A percentile compares a stretch with the other conserved stretches of the same genome.
Evolutionary conservation across 768 basidiomycete genomes (phyloP).

Genomic region (Pleurotus eryngii): DNA sequence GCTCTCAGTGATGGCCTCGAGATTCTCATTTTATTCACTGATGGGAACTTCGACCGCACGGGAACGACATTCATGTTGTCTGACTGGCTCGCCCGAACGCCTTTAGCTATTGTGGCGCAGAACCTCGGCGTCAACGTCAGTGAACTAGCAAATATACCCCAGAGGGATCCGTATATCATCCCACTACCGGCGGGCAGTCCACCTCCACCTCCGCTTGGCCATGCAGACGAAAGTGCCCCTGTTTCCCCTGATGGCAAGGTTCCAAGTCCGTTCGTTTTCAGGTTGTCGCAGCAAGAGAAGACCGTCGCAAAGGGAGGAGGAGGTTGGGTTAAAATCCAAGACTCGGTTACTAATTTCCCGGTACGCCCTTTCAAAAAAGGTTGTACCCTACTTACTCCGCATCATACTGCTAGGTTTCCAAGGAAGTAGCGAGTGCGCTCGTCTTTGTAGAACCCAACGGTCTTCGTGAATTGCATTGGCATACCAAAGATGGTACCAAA

Average conservation of each 20-base stretch:
- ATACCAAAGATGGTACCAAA: conserved; percentile 11
- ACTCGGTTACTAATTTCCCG: conserved; percentile 14
- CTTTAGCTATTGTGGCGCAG: conserved; percentile 12
- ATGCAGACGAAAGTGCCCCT: conserved; percentile 11
- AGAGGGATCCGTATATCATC: conserved; percentile 15
- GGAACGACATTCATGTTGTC: conserved; percentile 17
- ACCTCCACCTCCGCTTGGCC: conserved; percentile 12
- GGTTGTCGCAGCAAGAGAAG: conserved; percentile 12
- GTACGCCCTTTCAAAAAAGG: not conserved
- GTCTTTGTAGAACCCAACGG: conserved; percentile 14
- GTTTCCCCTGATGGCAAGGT: conserved; percentile 12
- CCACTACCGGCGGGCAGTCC: conserved; percentile 7
- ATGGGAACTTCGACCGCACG: conserved; percentile 13
- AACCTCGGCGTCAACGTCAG: conserved; percentile 14
- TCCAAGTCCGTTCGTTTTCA: conserved; percentile 15
- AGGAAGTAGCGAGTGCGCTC: conserved; percentile 12
- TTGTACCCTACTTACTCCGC: not conserved
- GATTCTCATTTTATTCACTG: conserved; percentile 14
- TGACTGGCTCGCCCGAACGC: conserved; percentile 16
- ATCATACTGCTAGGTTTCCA: conserved; percentile 4
- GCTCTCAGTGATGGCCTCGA: conserved; percentile 13
- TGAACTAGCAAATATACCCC: conserved; percentile 10
- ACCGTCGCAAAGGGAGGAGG: conserved; percentile 14
- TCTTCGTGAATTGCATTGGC: conserved; percentile 15
- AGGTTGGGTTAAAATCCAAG: conserved; percentile 16